phyloP scores from a whole-genome alignment of 306 rosid genomes.

The Cicer chorassanicum region DNA sequence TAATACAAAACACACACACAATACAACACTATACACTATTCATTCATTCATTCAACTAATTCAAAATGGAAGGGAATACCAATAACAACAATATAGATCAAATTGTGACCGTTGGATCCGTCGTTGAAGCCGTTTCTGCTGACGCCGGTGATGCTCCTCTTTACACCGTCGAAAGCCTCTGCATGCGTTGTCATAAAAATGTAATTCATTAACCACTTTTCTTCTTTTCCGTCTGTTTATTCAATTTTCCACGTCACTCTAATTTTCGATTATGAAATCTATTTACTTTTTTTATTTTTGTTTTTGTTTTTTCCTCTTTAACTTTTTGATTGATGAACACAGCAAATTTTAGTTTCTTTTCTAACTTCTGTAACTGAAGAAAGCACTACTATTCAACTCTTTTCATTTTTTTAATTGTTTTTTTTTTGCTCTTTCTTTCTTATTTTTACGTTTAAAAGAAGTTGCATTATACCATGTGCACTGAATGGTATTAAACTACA shows the following conservation, averaged over 20 bases:
- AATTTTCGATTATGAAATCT: background rate
- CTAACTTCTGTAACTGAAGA: background rate
- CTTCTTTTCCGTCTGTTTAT: background rate
- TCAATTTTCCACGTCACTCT: background rate
- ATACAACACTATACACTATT: too few species aligned
- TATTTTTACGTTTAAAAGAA: background rate
- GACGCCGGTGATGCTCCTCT: constrained; percentile 68
- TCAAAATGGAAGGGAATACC: constrained; percentile 41
- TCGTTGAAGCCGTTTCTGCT: constrained; percentile 82
- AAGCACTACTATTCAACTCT: background rate
- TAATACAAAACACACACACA: too few species aligned
- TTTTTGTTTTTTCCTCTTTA: background rate
- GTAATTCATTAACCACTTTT: constrained; percentile 46
- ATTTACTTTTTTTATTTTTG: background rate
- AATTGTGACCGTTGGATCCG: constrained; percentile 79
- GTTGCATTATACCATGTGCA: background rate
- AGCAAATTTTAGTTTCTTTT: background rate
- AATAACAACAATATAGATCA: constrained; percentile 40
- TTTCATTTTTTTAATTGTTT: background rate
- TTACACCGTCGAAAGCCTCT: constrained; percentile 78
- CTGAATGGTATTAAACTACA: background rate
- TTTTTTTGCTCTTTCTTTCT: background rate
- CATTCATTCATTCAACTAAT: too few species aligned
- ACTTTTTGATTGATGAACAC: background rate
- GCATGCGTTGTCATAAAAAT: constrained; percentile 89